These are phyloP conservation scores for Tremella mesenterica DNA, from an alignment of 768 basidiomycete genomes.

Conservation along the genomic window DNA sequence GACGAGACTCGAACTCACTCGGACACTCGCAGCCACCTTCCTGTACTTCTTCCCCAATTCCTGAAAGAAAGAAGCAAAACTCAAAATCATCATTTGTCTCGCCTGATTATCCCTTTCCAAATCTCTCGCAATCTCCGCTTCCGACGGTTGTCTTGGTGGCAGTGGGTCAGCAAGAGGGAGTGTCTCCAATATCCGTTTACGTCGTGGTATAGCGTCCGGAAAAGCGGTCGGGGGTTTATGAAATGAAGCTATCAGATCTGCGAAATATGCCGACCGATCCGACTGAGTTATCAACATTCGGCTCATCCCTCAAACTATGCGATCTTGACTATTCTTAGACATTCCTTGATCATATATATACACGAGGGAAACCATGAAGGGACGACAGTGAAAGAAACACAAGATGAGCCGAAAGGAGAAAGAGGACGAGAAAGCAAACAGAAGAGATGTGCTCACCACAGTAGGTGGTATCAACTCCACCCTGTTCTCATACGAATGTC, in stretches of 20 bases:
- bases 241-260: constrained; percentile 60
- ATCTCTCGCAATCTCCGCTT: constrained; percentile 71
- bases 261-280: constrained; percentile 71
- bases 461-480: constrained; percentile 56
- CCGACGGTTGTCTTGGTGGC: constrained; percentile 71
- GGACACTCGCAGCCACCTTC: constrained; percentile 71
- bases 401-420: background rate
- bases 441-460: no score
- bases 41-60: constrained; percentile 90
- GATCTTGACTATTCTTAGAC: no score
- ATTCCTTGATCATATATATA: no score
- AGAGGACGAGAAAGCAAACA: background rate
- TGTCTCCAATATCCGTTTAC: constrained; percentile 72
- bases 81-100: constrained; percentile 72
- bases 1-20: constrained; percentile 50
- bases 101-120: constrained; percentile 70
- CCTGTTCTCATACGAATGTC: constrained; percentile 61
- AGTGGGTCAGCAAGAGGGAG: constrained; percentile 82
- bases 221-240: constrained; percentile 73
- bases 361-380: no score
- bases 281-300: constrained; percentile 16
- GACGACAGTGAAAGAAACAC: background rate
- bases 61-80: constrained; percentile 78
- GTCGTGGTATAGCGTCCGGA: constrained; percentile 75
- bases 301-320: no score